Evolutionary conservation across 441 rosid species (phyloP).

Genomic region (Pelargonium cotyledonis): DNA sequence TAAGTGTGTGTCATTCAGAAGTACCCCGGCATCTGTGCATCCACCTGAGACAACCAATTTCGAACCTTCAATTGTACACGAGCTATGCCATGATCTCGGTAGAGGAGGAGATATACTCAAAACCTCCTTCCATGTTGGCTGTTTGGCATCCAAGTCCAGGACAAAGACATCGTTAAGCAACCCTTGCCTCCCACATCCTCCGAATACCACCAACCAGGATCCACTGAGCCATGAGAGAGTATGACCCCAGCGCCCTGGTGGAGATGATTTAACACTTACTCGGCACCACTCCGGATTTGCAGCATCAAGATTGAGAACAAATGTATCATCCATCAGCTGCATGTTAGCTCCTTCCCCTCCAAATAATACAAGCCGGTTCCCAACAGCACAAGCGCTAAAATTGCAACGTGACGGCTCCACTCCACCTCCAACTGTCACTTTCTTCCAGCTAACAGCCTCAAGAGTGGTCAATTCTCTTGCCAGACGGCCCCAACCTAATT

Average conservation of each 20-base stretch:
- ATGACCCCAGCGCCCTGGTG: conserved; percentile 98
- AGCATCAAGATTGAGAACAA: conserved; percentile 80
- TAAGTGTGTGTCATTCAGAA: conserved; percentile 81
- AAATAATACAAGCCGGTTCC: conserved; percentile 82
- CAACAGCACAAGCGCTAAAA: conserved; percentile 96
- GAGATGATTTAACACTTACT: conserved; percentile 89
- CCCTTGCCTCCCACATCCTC: conserved; percentile 93
- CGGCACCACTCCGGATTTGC: conserved; percentile 83
- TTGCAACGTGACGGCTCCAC: conserved; percentile 96
- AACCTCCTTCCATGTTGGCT: conserved; percentile 89
- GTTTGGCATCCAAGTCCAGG: conserved; percentile 83
- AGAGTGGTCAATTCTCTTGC: conserved; percentile 91
- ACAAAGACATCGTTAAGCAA: conserved; percentile 84
- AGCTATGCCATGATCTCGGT: conserved; percentile 98
- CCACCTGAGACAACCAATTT: conserved; percentile 93
- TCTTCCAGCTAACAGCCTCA: conserved; percentile 94
- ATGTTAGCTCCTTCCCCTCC: conserved; percentile 96
- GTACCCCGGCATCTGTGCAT: conserved; percentile 91
- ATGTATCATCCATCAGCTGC: conserved; percentile 98
- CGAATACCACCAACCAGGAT: conserved; percentile 83
- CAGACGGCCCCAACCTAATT: conserved; percentile 81
- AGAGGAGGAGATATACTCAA: conserved; percentile 88
- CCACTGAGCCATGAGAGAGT: conserved; percentile 87
- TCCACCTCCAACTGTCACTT: conserved; percentile 81
- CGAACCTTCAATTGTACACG: conserved; percentile 94